Base-by-base conservation (phyloP, 345 rosid species). In the Atalantia buxifolia region DNA sequence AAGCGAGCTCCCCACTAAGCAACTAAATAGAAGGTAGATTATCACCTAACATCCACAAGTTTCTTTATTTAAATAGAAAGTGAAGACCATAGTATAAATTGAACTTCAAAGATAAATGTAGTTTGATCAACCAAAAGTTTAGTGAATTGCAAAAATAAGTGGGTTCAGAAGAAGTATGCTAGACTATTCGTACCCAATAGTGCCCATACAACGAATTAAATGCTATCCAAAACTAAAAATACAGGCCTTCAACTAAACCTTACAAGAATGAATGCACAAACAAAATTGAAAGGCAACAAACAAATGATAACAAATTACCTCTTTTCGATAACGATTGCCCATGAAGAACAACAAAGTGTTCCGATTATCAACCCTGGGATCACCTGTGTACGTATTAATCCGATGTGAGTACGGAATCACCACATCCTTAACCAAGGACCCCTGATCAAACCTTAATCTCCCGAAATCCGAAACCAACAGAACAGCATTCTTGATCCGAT, bases 291-390 rank as follows among this genome's bases (percentile, higher is more conserved):
- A 31, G 7, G 9, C 57, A 33, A 40, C 10, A 63, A 55, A 61
- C 28, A 69, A 35, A 18, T 18, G 21, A 24, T 16, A 65, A 27
- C 40, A 19, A 24, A 78, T 83, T 83, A 96, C 98, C 83, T 96
- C 98, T 84, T 94, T 96, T 71, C 98, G 89, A 79, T 88, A 96
- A 7, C 98, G 93, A 82, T 96, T 96, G 5, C 99, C 99, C 99
- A 96, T 96, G 86, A 96, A 96, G 85, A 96, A 96, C 82, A 96
- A 85, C 76, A 96, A 87, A 0, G 92, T 96, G 45, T 84, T 84
- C 42, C 99, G 86, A 27, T 86, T 78, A 57, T 89, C 78, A 2
- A 92, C 89, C 16, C 95, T 92, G 7, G 89, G 69, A 28, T 90
- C 95, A 0, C 98, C 99, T 4, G 63, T 85, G 77, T 87, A 96